These are phyloP conservation scores for Chloromonas sp. DNA, from an alignment of 163 green algal genomes.

Conservation along the genomic window DNA sequence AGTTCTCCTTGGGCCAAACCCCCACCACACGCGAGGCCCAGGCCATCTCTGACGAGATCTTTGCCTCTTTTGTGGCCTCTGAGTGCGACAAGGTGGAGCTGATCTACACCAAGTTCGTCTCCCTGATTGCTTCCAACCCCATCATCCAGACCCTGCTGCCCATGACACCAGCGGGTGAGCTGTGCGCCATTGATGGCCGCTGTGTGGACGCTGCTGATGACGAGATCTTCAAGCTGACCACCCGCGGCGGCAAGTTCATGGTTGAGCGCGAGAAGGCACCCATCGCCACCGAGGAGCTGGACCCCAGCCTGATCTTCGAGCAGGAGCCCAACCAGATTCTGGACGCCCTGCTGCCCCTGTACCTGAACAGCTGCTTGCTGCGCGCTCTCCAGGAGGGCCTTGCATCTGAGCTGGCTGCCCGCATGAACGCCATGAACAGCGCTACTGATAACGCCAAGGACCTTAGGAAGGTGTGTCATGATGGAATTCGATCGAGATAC, in stretches of 20 bases:
- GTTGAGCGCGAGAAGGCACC: constrained; percentile 65
- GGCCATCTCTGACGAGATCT: constrained; percentile 94
- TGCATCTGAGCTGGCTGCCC: constrained; percentile 92
- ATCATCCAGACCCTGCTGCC: constrained; percentile 96
- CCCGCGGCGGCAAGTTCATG: constrained; percentile 41
- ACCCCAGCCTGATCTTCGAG: constrained; percentile 93
- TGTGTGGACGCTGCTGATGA: constrained; percentile 95
- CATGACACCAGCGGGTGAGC: constrained; percentile 86
- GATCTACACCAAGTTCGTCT: constrained; percentile 98
- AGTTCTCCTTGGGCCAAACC: constrained; percentile 74
- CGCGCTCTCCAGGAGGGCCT: constrained; percentile 85
- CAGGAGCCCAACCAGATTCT: constrained; percentile 98
- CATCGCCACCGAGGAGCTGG: constrained; percentile 71
- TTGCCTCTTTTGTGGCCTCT: constrained; percentile 89
- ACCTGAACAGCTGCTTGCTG: constrained; percentile 94
- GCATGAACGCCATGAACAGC: constrained; percentile 99
- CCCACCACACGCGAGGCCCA: constrained; percentile 96
- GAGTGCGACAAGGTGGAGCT: constrained; percentile 95
- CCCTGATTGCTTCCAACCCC: constrained; percentile 84
- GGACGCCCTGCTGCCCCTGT: constrained; percentile 97
- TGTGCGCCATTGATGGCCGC: constrained; percentile 90
- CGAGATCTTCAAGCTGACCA: constrained; percentile 44
- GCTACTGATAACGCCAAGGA: constrained; percentile 95
- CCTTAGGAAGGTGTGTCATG: constrained; percentile 48
- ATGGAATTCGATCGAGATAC: background rate